Percentiles rank a stretch among this genome's conserved stretches.
phyloP scores from a whole-genome alignment of 2,329 filamentous ascomycete genomes.

The Aspergillus sp. region DNA sequence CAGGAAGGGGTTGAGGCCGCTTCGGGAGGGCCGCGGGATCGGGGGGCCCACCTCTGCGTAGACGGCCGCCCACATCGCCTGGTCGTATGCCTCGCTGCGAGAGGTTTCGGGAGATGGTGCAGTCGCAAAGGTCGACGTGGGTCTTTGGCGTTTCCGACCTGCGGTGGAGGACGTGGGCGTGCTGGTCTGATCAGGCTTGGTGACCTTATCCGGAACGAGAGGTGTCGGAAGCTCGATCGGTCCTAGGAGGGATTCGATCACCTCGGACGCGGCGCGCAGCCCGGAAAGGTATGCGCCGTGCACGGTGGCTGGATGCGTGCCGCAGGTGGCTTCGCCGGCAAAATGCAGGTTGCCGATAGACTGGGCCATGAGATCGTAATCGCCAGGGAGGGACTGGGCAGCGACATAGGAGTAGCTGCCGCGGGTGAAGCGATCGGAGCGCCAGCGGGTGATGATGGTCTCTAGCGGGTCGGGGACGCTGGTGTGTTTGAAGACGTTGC shows the following conservation, averaged over 20 bases:
- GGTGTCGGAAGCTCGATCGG: constrained; percentile 75
- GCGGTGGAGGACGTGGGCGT: constrained; percentile 12
- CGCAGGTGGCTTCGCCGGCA: constrained; percentile 93
- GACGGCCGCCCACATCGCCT: constrained; percentile 57
- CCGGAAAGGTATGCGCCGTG: constrained; percentile 96
- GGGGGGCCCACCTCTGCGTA: constrained; percentile 68
- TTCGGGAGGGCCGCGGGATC: constrained; percentile 69
- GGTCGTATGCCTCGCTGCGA: constrained; percentile 53
- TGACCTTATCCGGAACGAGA: constrained; percentile 66
- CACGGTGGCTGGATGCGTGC: constrained; percentile 93
- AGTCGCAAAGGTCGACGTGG: constrained; percentile 5
- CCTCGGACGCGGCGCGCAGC: constrained; percentile 81
- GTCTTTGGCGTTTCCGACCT: constrained; percentile 25
- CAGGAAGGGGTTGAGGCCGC: constrained; percentile 80
- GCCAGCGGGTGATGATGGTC: constrained; percentile 89
- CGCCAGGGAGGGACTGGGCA: constrained; percentile 74
- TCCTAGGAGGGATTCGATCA: constrained; percentile 77
- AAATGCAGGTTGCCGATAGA: constrained; percentile 87
- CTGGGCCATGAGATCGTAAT: constrained; percentile 89
- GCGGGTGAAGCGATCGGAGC: constrained; percentile 82
- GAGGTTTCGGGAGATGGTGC: constrained; percentile 18
- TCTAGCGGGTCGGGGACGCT: constrained; percentile 77
- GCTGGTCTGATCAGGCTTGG: constrained; percentile 2
- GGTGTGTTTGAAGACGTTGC: constrained; percentile 65
- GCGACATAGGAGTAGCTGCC: constrained; percentile 96